Evolutionary conservation across 805 yeast genomes (phyloP), one percentile per base, ranked within the genome.

Genomic region (Kodamaea jinghongensis): DNA sequence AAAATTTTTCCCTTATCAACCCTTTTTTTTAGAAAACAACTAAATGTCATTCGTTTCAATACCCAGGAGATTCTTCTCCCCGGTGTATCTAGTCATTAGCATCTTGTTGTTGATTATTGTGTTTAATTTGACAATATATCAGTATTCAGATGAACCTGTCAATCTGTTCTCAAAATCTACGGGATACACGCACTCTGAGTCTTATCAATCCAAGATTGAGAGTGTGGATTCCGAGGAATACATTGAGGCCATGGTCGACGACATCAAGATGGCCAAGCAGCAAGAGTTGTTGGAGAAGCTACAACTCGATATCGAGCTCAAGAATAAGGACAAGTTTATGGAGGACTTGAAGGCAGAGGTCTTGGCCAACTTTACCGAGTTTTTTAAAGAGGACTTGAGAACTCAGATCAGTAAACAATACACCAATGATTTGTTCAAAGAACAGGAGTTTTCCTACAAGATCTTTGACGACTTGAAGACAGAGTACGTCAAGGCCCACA

Each of bases 401-500:
- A 22, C 30, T 10, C 40, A 45, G 13, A 35, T 51, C 16, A 15
- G 25, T 6, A 11, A 20, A 2, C 38, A 47, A 14, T 47, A 48
- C 38, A 52, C 56, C 12, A 14, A 36, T 13, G 38, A 43, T 25
- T 28, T 44, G 16, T 55, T 39, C 30, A 33, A 31, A 14, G 49
- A 44, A 16, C 42, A 45, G 30, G 28, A 41, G 11, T 30, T 51
- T 4, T 42, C 50, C 11, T 43, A 36, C 31, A 32, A 37, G 7
- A 27, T 51, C 11, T 41, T 48, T 39, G 40, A 45, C 11, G 41
- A 38, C 20, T 38, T 52, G 42, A 47, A 47, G 29, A 36, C 38
- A 6, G 43, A 46, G 9, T 55, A 42, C 36, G 23, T 47, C 11
- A 34, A 31, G 26, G 14, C 29, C 10, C 34, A 52, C 37, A 36